Evolutionary conservation across 2,329 filamentous ascomycete species (phyloP), one percentile per base, ranked within the genome.

Genomic region (Arthrobotrys sphaeroides): DNA sequence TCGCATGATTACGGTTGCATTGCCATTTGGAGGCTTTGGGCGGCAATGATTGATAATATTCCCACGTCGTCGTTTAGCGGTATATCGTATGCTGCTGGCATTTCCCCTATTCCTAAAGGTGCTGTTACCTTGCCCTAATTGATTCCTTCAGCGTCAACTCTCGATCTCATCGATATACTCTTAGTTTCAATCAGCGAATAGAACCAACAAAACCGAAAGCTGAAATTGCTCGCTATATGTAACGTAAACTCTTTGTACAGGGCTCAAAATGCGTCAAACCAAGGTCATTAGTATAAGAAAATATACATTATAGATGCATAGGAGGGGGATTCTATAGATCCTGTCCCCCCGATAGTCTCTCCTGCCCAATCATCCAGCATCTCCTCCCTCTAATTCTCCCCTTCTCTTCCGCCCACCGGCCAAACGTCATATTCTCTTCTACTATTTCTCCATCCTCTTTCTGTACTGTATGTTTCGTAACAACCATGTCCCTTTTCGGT

Each of bases 341-440:
- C 6, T 62, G 55, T 12, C 66, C 66, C 4, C 66, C 66, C 5
- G 65, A 69, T 4, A 70, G 16, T 5, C 42, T 64, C 13, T 72
- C 60, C 31, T 72, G 65, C 6, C 73, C 73, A 36, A 77, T 18
- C 66, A 77, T 70, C 73, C 73, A 77, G 24, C 73, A 77, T 20
- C 73, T 51, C 16, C 73, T 31, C 12, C 73, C 73, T 12, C 31
- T 51, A 10, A 77, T 47, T 18, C 38, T 22, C 2, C 73, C 73
- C 26, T 77, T 77, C 53, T 77, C 73, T 10, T 77, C 59, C 18
- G 66, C 67, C 73, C 73, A 77, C n/a, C 36, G 59, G 6, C 51
- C 66, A 59, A 72, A 77, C 6, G 73, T 77, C 59, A 77, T 70
- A 45, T 72, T 51, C 5, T 61, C 38, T 7, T 51, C 49, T 0